Percentiles rank a stretch among this genome's conserved stretches.
Conservation (phyloP, 2,329 filamentous ascomycete species). For the Calonectria multiphialidica region DNA sequence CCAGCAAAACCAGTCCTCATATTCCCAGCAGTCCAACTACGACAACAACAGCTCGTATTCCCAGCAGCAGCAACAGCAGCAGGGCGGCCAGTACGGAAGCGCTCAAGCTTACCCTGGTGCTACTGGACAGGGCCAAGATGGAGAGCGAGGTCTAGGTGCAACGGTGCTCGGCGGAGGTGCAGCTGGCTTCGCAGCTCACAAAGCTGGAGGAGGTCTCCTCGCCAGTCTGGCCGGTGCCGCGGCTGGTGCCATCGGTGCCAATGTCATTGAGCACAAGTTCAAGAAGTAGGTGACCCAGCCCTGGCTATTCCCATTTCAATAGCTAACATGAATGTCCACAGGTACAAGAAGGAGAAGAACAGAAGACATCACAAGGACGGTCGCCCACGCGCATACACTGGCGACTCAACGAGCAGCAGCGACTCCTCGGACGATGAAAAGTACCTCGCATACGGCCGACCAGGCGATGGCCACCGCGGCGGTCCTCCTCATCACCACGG, state of each 20-base stretch:
- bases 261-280: slow-evolving; percentile 56
- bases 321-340: not conserved
- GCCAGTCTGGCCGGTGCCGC: slow-evolving; percentile 62
- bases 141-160: slow-evolving; percentile 64
- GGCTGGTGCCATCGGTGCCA: slow-evolving; percentile 63
- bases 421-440: slow-evolving; percentile 41
- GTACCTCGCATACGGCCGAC: slow-evolving; percentile 19
- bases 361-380: slow-evolving; percentile 39
- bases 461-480: not conserved
- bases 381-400: slow-evolving; percentile 28
- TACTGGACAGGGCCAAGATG: slow-evolving; percentile 32
- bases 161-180: slow-evolving; percentile 61
- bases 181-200: slow-evolving; percentile 63
- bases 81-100: slow-evolving; percentile 30
- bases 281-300: slow-evolving; percentile 35
- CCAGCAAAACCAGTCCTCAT: slow-evolving; percentile 32
- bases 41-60: slow-evolving; percentile 25
- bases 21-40: slow-evolving; percentile 34
- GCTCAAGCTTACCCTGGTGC: slow-evolving; percentile 27
- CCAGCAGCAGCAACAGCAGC: slow-evolving; percentile 35
- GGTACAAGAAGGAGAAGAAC: slow-evolving; percentile 43
- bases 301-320: not conserved
- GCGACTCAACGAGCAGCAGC: slow-evolving; percentile 41
- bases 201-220: slow-evolving; percentile 61
- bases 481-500: not conserved